These are phyloP conservation scores for Aaosphaeria arxii DNA, from an alignment of 2,329 filamentous ascomycete species.

Conservation along the genomic window DNA sequence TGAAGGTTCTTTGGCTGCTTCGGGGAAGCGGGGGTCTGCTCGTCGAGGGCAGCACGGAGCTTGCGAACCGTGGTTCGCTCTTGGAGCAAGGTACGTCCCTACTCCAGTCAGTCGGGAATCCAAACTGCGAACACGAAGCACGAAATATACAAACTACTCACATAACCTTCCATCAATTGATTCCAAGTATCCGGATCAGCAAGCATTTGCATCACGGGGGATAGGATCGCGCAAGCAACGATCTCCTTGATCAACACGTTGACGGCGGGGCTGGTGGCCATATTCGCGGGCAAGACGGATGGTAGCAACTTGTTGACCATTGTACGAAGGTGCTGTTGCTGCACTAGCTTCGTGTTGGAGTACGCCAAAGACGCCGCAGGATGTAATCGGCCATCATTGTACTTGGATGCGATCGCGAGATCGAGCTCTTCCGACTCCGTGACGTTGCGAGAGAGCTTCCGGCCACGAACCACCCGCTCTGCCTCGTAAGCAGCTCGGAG, in stretches of 20 bases:
- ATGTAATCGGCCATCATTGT: conserved; percentile 83
- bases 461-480: conserved; percentile 80
- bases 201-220: conserved; percentile 74
- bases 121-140: conserved; percentile 16
- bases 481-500: conserved; percentile 89
- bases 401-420: conserved; percentile 92
- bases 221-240: conserved; percentile 86
- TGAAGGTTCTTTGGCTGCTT: conserved; percentile 61
- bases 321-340: conserved; percentile 84
- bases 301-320: conserved; percentile 72
- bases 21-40: conserved; percentile 83
- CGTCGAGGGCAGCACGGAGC: conserved; percentile 84
- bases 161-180: conserved; percentile 86
- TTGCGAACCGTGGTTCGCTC: conserved; percentile 94
- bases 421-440: conserved; percentile 97
- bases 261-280: conserved; percentile 78
- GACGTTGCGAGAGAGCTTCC: conserved; percentile 81
- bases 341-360: conserved; percentile 77
- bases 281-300: conserved; percentile 66
- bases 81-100: conserved; percentile 81
- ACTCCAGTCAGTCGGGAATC: conserved; percentile 9
- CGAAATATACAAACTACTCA: conserved; percentile 11
- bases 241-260: conserved; percentile 82
- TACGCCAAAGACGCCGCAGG: conserved; percentile 79
- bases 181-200: conserved; percentile 97